Base-by-base conservation (phyloP, 352 stramenopile species). In the Pythium phragmiticola region DNA sequence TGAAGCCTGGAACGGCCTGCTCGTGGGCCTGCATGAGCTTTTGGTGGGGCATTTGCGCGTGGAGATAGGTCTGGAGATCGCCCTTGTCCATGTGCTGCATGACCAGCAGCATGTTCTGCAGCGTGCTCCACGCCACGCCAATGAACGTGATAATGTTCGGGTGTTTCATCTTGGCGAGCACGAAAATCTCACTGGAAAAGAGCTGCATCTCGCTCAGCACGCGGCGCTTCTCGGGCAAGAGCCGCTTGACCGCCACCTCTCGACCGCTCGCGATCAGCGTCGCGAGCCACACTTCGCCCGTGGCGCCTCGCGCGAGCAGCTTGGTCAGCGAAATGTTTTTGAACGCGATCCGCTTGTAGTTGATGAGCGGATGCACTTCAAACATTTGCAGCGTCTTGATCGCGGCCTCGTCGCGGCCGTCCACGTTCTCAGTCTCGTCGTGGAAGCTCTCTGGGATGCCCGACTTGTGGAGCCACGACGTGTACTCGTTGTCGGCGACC, bases 201-300 rank as follows among this genome's bases (percentile, higher is more conserved):
- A 86, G 78, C 65, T 88, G 77, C 55, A 88, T 89, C 45, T 85
- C 76, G 12, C 65, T 74, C 13, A 86, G 46, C 6, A 77, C 62
- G 3, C 73, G 68, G 3, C 74, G 72, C 43, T 89, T 86, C 26
- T 74, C 65, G 9, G 71, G 64, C 14, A 85, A 56, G 37, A 94
- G 54, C 66, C 88, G 77, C 68, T 92, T 94, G 14, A 92, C 68
- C 0, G 80, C 85, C 9, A 90, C 80, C 9, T 82, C 65, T 6
- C 49, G 49, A 9, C 49, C 47, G 41, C 50, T 50, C 14, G 19
- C 19, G 23, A 50, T 47, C n/a, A 86, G 70, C 16, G 75, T 75
- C 9, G 80, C 81, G 3, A 92, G 75, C 85, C 85, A 92, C 3
- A 94, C 77, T 55, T 92, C 85, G 5, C 85, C 85, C 7, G 70